Evolutionary conservation across 129 eudicot species (phyloP).

Genomic region (Ambrosia artemisiifolia): DNA sequence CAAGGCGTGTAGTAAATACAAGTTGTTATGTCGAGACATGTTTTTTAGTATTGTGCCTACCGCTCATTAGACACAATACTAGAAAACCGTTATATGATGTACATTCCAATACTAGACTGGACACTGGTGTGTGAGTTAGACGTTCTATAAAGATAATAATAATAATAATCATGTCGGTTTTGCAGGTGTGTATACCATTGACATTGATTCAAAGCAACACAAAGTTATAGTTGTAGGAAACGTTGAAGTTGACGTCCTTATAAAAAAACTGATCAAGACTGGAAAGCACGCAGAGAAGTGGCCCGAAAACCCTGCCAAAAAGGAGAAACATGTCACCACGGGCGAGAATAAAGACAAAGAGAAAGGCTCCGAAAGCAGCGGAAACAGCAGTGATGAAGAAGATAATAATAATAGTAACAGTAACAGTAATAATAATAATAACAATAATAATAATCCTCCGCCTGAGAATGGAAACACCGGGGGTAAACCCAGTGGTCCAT

Average conservation of each 20-base stretch:
- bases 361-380: slow-evolving; percentile 29
- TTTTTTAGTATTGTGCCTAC: too few relatives aligned
- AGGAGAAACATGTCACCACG: slow-evolving; percentile 29
- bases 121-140: too few relatives aligned
- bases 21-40: too few relatives aligned
- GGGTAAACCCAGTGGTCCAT: slow-evolving; percentile 27
- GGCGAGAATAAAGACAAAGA: slow-evolving; percentile 22
- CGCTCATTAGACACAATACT: too few relatives aligned
- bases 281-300: slow-evolving; percentile 87
- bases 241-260: slow-evolving; percentile 55
- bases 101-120: too few relatives aligned
- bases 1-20: too few relatives aligned
- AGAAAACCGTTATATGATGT: too few relatives aligned
- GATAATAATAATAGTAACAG: slow-evolving; percentile 19
- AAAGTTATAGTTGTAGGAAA: slow-evolving; percentile 74
- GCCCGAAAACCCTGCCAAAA: slow-evolving; percentile 53
- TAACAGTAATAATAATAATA: not conserved
- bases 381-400: slow-evolving; percentile 53
- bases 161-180: not conserved
- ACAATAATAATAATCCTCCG: slow-evolving; percentile 2
- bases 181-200: slow-evolving; percentile 73
- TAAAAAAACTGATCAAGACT: slow-evolving; percentile 64
- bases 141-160: too few relatives aligned
- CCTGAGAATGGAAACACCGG: slow-evolving; percentile 22
- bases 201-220: slow-evolving; percentile 68